phyloP scores from a whole-genome alignment of 192 early-diverging fungal genomes.

The Mortierella alpina region DNA sequence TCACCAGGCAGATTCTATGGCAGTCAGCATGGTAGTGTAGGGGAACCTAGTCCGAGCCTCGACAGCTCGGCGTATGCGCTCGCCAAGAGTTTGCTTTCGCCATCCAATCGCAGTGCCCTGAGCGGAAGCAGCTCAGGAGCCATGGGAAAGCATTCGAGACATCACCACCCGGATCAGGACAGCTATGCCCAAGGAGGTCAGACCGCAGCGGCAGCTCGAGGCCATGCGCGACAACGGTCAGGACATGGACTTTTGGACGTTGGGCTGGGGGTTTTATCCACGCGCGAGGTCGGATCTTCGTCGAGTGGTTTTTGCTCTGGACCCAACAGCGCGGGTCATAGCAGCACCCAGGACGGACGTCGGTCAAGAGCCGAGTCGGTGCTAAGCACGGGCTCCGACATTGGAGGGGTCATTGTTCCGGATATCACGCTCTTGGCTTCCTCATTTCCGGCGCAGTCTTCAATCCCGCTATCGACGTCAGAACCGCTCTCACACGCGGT shows the following conservation, averaged over 20 bases:
- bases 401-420: slow-evolving; percentile 44
- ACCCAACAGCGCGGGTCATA: slow-evolving; percentile 42
- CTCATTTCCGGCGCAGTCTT: slow-evolving; percentile 26
- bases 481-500: slow-evolving; percentile 14
- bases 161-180: background rate
- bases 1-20: slow-evolving; percentile 34
- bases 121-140: background rate
- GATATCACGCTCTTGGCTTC: slow-evolving; percentile 44
- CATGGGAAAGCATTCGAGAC: slow-evolving; percentile 12
- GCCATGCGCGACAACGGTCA: slow-evolving; percentile 32
- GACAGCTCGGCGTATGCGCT: slow-evolving; percentile 24
- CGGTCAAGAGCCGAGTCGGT: slow-evolving; percentile 44
- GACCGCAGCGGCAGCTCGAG: background rate
- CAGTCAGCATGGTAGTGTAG: slow-evolving; percentile 5
- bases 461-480: slow-evolving; percentile 20
- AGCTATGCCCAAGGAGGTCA: background rate
- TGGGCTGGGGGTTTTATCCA: slow-evolving; percentile 2
- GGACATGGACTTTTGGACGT: slow-evolving; percentile 40
- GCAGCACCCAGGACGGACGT: slow-evolving; percentile 25
- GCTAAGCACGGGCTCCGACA: slow-evolving; percentile 45
- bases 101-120: slow-evolving; percentile 12
- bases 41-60: slow-evolving; percentile 35
- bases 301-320: slow-evolving; percentile 28
- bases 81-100: slow-evolving; percentile 35
- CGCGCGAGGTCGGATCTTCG: slow-evolving; percentile 3